phyloP scores from a whole-genome alignment of 2,329 filamentous ascomycete genomes.

The Aureobasidium pullulans region DNA sequence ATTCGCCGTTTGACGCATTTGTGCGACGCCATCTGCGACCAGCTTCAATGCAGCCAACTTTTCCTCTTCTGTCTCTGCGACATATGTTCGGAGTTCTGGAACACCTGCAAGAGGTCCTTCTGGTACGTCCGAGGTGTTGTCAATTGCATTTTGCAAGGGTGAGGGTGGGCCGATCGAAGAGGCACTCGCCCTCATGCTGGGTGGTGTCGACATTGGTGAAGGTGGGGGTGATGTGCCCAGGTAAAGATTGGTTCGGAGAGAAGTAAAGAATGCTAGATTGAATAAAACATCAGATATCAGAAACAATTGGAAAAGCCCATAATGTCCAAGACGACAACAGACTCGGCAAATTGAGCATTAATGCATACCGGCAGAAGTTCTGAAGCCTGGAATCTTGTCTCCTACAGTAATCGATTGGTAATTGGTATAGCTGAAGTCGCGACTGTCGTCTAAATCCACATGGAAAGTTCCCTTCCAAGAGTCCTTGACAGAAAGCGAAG shows the following conservation, averaged over 20 bases:
- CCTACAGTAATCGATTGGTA: not conserved
- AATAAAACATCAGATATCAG: conserved; percentile 7
- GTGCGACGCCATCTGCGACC: conserved; percentile 72
- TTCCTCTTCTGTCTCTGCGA: conserved; percentile 45
- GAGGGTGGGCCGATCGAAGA: conserved; percentile 44
- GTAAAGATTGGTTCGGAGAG: conserved; percentile 71
- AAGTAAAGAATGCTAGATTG: conserved; percentile 68
- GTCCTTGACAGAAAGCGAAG: conserved; percentile 5
- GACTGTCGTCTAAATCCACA: not conserved
- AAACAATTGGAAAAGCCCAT: not conserved
- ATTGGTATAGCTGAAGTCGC: conserved; percentile 6
- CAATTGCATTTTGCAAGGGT: conserved; percentile 28
- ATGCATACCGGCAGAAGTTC: conserved; percentile 28
- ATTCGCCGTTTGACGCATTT: conserved; percentile 67
- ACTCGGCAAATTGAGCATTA: not conserved
- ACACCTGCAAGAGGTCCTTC: conserved; percentile 45
- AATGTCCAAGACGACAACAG: conserved; percentile 7
- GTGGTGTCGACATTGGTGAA: conserved; percentile 58
- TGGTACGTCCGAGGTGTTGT: conserved; percentile 25
- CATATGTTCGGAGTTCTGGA: conserved; percentile 57
- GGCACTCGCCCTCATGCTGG: conserved; percentile 40
- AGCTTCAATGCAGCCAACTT: conserved; percentile 62
- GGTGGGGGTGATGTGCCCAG: conserved; percentile 51
- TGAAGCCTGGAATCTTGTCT: conserved; percentile 26
- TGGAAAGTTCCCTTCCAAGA: not conserved